These are phyloP conservation scores for Allantophomopsis lycopodina DNA, from an alignment of 2,329 filamentous ascomycete species.

Conservation along the genomic window DNA sequence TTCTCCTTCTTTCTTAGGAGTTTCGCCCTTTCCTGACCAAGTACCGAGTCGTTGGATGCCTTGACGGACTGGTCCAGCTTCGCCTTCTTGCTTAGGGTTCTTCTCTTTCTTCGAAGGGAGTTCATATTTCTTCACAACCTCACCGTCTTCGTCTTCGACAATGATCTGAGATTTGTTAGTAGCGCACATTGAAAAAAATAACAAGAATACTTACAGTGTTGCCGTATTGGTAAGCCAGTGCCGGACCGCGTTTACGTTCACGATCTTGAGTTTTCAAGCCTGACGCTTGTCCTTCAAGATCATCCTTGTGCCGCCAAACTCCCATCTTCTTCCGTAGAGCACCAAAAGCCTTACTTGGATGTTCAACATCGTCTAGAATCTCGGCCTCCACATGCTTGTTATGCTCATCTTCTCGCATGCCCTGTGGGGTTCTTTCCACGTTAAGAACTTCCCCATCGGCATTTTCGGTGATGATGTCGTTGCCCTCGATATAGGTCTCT, in stretches of 20 bases:
- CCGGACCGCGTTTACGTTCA: conserved; percentile 50
- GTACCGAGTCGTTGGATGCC: conserved; percentile 12
- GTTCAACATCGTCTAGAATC: conserved; percentile 14
- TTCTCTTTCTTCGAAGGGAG: conserved; percentile 35
- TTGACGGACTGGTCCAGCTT: conserved; percentile 9
- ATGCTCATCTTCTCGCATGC: conserved; percentile 22
- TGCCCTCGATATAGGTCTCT: conserved; percentile 70
- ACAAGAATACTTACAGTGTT: conserved; percentile 43
- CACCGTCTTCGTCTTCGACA: conserved; percentile 75
- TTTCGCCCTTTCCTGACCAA: conserved; percentile 10
- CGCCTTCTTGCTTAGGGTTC: conserved; percentile 1
- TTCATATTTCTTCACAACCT: conserved; percentile 76
- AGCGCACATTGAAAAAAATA: neutral
- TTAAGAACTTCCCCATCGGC: conserved; percentile 75
- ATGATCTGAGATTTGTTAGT: conserved; percentile 44
- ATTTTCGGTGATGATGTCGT: conserved; percentile 71
- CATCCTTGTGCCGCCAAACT: conserved; percentile 21
- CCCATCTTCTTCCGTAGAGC: conserved; percentile 8
- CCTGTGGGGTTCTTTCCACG: conserved; percentile 33
- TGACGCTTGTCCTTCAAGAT: conserved; percentile 19
- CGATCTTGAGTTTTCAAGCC: conserved; percentile 19
- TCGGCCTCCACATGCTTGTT: conserved; percentile 25
- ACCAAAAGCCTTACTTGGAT: conserved; percentile 11
- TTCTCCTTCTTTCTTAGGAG: conserved; percentile 1
- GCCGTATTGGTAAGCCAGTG: conserved; percentile 75